Percentiles rank a stretch among this genome's conserved stretches.
Evolutionary conservation across 768 basidiomycete species (phyloP).

Genomic region (Phlebiopsis flavidoalba): DNA sequence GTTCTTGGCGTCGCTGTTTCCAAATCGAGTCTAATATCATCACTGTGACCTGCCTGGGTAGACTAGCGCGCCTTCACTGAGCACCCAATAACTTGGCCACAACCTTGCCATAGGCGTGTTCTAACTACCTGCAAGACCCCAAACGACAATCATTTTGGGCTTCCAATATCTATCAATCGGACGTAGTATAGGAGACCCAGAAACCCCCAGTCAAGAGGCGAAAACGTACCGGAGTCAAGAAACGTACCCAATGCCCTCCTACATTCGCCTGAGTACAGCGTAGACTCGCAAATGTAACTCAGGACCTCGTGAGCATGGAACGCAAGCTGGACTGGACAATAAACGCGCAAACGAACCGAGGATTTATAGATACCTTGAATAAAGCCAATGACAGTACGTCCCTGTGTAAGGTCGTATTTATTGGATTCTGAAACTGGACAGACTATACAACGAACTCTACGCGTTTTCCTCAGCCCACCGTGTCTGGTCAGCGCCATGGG

Average conservation of each 20-base stretch:
- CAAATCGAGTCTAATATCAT: no score
- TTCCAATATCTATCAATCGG: neutral
- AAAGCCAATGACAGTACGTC: constrained; percentile 63
- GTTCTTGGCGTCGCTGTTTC: no score
- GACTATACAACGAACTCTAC: constrained; percentile 78
- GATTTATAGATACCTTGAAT: constrained; percentile 82
- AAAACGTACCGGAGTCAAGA: constrained; percentile 78
- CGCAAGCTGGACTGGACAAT: constrained; percentile 94
- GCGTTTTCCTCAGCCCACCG: constrained; percentile 84
- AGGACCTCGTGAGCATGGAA: constrained; percentile 83
- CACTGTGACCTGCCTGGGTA: no score
- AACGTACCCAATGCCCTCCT: constrained; percentile 71
- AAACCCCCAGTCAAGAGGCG: constrained; percentile 36
- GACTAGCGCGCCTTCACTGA: no score
- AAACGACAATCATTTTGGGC: no score
- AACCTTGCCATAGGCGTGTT: no score
- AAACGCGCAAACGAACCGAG: constrained; percentile 84
- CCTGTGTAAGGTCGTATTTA: neutral
- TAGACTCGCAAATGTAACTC: constrained; percentile 85
- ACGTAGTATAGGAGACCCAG: constrained; percentile 7
- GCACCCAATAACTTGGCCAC: no score
- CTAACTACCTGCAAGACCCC: no score
- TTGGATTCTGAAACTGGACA: constrained; percentile 24
- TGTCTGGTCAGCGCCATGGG: constrained; percentile 83
- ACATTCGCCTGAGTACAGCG: constrained; percentile 68